Base-by-base conservation (phyloP, 192 early-diverging fungal genomes). In the Podila verticillata region DNA sequence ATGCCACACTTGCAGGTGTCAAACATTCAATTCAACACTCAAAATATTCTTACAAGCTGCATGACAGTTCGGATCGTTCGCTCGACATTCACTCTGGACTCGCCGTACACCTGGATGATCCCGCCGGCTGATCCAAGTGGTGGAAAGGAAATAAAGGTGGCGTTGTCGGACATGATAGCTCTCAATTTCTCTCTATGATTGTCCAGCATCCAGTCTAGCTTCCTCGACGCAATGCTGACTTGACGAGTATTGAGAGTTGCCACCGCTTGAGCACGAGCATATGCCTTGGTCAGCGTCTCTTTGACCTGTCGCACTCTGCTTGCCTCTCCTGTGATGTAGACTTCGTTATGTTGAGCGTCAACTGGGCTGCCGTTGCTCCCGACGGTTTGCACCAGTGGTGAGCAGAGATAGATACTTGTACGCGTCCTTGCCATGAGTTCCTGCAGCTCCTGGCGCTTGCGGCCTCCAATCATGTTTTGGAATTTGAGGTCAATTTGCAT, bases 141-240 rank as follows among this genome's bases (percentile, higher is more conserved):
- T 17, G 93, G 93, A 35, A 92, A 85, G 49, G 81, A 60, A 49
- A 95, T 79, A 61, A 89, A 84, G 20, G 89, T 83, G 47, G 87
- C 93, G 81, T 95, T 94, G 67, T 95, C 93, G 22, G 69, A 73
- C 91, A 93, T 92, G 54, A 95, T 92, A 32, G 89, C 84, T 10
- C 74, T 68, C 30, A 95, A 58, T 28, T 84, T 73, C 28, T 88
- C 85, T 15, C 84, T 86, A 32, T 86, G 68, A 65, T 86, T 82
- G n/a, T 88, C 59, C 28, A 92, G 62, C 73, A 95, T 84, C 93
- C 92, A 95, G 63, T 95, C 93, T 29, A 95, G 73, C 65, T 95
- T 95, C 2, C 89, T 75, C 5, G 90, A 90, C 9, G 91, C 71
- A 57, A 87, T 84, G 20, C 64, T 80, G 62, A 86, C 70, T 64